Conservation (phyloP, 805 yeast species). For the Maudiozyma serrabonitensis region DNA sequence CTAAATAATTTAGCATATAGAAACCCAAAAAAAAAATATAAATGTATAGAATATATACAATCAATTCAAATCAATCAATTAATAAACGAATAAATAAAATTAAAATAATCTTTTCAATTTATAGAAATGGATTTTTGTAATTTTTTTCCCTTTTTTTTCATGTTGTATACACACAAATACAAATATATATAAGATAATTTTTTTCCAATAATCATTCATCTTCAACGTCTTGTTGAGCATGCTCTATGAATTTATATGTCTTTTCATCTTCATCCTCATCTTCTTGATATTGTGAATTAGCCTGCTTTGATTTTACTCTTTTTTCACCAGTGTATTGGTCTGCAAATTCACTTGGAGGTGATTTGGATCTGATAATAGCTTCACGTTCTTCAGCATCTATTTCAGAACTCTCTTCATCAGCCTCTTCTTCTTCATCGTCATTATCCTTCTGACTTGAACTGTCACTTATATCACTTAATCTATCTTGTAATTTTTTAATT, state of each 20-base stretch:
- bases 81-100: not conserved
- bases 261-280: conserved; percentile 32
- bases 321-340: conserved; percentile 18
- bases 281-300: conserved; percentile 2
- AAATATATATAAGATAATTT: not conserved
- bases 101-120: not conserved
- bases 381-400: not conserved
- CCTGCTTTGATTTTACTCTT: not conserved
- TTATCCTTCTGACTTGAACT: not conserved
- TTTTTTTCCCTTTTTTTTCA: not conserved
- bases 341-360: conserved; percentile 30
- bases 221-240: conserved; percentile 30
- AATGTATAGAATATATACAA: not conserved
- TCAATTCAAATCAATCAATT: not conserved
- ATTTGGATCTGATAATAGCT: conserved; percentile 16
- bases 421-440: not conserved
- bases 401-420: conserved; percentile 2
- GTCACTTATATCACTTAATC: not conserved
- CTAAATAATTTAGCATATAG: not conserved
- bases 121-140: not conserved
- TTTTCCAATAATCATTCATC: conserved; percentile 5
- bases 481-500: conserved; percentile 40
- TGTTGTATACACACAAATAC: not conserved
- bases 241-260: conserved; percentile 19
- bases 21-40: not conserved